Evolutionary conservation across 345 rosid genomes (phyloP), one percentile per base, ranked within the genome.

Genomic region (Turnera subulata): DNA sequence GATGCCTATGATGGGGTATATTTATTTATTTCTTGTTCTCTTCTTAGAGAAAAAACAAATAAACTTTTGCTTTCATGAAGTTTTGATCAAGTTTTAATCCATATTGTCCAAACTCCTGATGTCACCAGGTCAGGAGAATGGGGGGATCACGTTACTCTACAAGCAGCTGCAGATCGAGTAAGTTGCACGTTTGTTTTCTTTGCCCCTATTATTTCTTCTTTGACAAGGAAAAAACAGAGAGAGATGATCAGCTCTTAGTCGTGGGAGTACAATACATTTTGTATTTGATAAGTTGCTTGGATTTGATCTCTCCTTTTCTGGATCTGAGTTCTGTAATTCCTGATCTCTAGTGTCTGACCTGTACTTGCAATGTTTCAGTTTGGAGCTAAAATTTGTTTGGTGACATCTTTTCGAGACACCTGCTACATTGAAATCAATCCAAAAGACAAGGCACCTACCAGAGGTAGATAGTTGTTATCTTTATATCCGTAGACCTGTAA

Each of bases 151-250:
- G 70, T 91, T 22, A 91, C 96, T 61, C 77, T 88, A 48, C 98
- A 91, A 80, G 96, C 96, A 64, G 98, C 98, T 38, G 98, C 98
- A 62, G 98, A 91, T 79, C 71, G 82, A 45, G 98, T 91, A 75
- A 84, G 88, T 78, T 11, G 43, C 54, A 12, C n/a, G 54, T 63
- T 59, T 59, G 44, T 63, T 26, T 43, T 46, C 21, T 40, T 26
- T 16, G 0, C 11, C 23, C 14, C 42, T 13, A 21, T 38, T 11
- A 9, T 18, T 35, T 33, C 6, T 35, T 22, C 26, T 48, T 47
- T 5, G 20, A 48, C 23, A 7, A 48, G n/a, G n/a, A 22, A 22
- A 0, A 4, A 48, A 5, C 25, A 18, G 20, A 22, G 19, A n/a
- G 6, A 45, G 2, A 19, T 17, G 10, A 19, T 4, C 6, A 17